Evolutionary conservation across 345 rosid genomes (phyloP), one percentile per base, ranked within the genome.

Genomic region (Camelina neglecta): DNA sequence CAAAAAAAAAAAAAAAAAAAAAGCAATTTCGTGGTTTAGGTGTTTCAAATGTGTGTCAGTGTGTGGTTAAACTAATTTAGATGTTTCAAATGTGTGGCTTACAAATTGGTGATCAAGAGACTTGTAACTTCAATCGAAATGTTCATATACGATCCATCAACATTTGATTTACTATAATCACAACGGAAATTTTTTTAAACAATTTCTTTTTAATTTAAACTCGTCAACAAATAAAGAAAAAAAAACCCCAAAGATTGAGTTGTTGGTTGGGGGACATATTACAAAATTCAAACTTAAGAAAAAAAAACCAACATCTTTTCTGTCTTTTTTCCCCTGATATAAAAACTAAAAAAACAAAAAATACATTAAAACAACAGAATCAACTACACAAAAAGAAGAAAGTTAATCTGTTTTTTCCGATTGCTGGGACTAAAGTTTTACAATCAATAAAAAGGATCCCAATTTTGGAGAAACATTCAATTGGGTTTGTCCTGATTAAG

Each of bases 381-480:
- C 51, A 42, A 66, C 69, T 72, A 65, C 76, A 72, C 56, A 65
- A 59, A 72, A 57, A 47, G 44, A 11, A 60, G 20, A 66, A 59
- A 77, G 77, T 57, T 57, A 72, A 58, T 18, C 24, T 41, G 12
- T 55, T 71, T 36, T 38, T 71, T 41, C 45, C 0, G 13, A 4
- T 77, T 57, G 60, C 41, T 29, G 1, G 68, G 73, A 66, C 50
- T 48, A 66, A 53, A 29, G 58, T 44, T 60, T 51, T 60, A 60
- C 69, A 66, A 72, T 50, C 62, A 58, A 50, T 60, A 59, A 77
- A 60, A 9, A 71, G 67, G 77, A 50, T n/a, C 77, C 77, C 77
- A 67, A 66, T 66, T 53, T 16, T 16, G 39, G 48, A 57, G 73
- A 78, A 49, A 66, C 41, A 71, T 66, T 58, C 1, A 57, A 57